Percentiles rank a stretch among this genome's conserved stretches.
Evolutionary conservation across 1,284 basidiomycete genomes (phyloP).

Genomic region (Stygiomarasmius scandens): DNA sequence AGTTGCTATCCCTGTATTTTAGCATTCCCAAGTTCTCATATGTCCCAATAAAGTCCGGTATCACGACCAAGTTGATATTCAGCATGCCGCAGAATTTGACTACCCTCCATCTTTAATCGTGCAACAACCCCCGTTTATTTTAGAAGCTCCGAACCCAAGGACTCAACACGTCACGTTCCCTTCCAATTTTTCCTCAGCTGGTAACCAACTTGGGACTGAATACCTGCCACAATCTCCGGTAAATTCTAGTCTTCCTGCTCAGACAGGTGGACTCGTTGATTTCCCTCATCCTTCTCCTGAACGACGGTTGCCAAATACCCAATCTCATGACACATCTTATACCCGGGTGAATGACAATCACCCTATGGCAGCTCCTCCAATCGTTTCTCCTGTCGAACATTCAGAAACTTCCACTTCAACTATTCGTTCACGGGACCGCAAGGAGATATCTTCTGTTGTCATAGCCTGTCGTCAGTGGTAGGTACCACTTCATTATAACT

Average conservation of each 20-base stretch:
- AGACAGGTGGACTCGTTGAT: slow-evolving; percentile 34
- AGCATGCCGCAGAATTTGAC: slow-evolving; percentile 54
- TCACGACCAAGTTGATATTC: slow-evolving; percentile 56
- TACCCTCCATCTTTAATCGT: slow-evolving; percentile 38
- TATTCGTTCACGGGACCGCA: slow-evolving; percentile 41
- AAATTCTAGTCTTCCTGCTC: slow-evolving; percentile 38
- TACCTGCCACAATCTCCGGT: slow-evolving; percentile 40
- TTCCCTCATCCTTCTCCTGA: slow-evolving; percentile 39
- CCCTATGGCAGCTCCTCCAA: slow-evolving; percentile 39
- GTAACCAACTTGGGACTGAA: slow-evolving; percentile 47
- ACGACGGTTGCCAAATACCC: slow-evolving; percentile 49
- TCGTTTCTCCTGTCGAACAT: slow-evolving; percentile 36
- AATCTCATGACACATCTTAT: slow-evolving; percentile 46
- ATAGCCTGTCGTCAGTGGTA: slow-evolving; percentile 71
- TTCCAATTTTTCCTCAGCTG: slow-evolving; percentile 37
- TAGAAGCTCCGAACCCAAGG: slow-evolving; percentile 41
- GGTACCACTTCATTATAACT: slow-evolving; percentile 28
- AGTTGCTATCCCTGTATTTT: slow-evolving; percentile 46
- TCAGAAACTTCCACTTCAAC: slow-evolving; percentile 37
- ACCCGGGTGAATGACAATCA: slow-evolving; percentile 32
- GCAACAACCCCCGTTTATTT: slow-evolving; percentile 47
- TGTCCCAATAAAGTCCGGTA: slow-evolving; percentile 68
- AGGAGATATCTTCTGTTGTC: slow-evolving; percentile 67
- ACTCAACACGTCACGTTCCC: slow-evolving; percentile 38
- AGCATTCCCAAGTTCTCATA: slow-evolving; percentile 37